These are phyloP conservation scores for Allantophomopsis lycopodina DNA, from an alignment of 2,329 filamentous ascomycete genomes.

Conservation along the genomic window DNA sequence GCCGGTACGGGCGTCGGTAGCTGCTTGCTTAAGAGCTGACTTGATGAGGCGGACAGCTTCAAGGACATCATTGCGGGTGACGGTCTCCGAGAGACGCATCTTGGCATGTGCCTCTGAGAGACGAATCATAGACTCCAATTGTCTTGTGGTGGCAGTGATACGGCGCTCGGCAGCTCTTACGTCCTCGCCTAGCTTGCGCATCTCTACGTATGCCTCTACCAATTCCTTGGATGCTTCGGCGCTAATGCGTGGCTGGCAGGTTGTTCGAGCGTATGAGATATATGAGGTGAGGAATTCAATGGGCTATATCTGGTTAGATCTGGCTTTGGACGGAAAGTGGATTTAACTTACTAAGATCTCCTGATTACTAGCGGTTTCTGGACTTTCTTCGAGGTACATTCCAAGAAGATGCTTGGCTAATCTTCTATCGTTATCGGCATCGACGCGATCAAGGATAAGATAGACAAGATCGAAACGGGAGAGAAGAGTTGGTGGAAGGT, in stretches of 20 bases:
- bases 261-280: constrained; percentile 86
- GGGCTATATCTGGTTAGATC: constrained; percentile 38
- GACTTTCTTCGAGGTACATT: constrained; percentile 93
- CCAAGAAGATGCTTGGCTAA: constrained; percentile 86
- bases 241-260: constrained; percentile 73
- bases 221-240: constrained; percentile 72
- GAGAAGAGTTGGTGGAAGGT: constrained; percentile 85
- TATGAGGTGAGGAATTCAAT: constrained; percentile 93
- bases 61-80: constrained; percentile 69
- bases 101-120: constrained; percentile 93
- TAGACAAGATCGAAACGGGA: constrained; percentile 97
- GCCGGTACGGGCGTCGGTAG: constrained; percentile 82
- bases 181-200: constrained; percentile 86
- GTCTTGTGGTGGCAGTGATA: constrained; percentile 93
- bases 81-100: constrained; percentile 72
- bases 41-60: constrained; percentile 92
- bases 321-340: constrained; percentile 1
- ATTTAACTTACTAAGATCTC: constrained; percentile 62
- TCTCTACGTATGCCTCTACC: constrained; percentile 77
- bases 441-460: constrained; percentile 84
- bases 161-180: constrained; percentile 82
- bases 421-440: constrained; percentile 78
- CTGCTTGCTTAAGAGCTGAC: constrained; percentile 86
- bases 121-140: constrained; percentile 97
- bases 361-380: constrained; percentile 57